Evolutionary conservation across 129 eudicot species (phyloP).

Genomic region (Flaveria brownii): DNA sequence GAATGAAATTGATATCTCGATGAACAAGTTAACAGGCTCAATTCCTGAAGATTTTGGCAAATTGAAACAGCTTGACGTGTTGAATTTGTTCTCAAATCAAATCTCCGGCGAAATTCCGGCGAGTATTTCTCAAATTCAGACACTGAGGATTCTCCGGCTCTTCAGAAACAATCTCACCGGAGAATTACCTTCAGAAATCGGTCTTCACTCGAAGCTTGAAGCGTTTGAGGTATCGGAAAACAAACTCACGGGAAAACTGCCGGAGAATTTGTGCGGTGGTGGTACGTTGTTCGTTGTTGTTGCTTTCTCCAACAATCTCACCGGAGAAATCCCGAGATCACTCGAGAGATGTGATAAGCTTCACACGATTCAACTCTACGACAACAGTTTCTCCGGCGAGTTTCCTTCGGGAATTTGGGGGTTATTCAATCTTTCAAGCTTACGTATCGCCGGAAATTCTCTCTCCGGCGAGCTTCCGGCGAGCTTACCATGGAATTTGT

Average conservation of each 20-base stretch:
- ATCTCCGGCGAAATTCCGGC: slow-evolving; percentile 59
- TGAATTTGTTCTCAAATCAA: slow-evolving; percentile 54
- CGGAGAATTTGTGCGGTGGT: slow-evolving; percentile 66
- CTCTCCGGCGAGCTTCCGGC: slow-evolving; percentile 70
- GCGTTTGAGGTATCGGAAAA: slow-evolving; percentile 72
- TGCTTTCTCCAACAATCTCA: slow-evolving; percentile 65
- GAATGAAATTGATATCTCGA: slow-evolving; percentile 56
- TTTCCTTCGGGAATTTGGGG: slow-evolving; percentile 70
- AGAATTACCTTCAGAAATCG: slow-evolving; percentile 60
- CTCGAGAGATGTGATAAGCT: slow-evolving; percentile 52
- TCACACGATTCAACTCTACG: slow-evolving; percentile 49
- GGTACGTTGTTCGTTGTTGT: slow-evolving; percentile 49
- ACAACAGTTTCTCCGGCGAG: slow-evolving; percentile 64
- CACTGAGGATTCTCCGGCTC: slow-evolving; percentile 39
- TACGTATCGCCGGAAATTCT: slow-evolving; percentile 52
- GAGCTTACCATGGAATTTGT: slow-evolving; percentile 56
- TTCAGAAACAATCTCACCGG: slow-evolving; percentile 62
- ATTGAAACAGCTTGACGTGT: slow-evolving; percentile 42
- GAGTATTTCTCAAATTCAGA: slow-evolving; percentile 45
- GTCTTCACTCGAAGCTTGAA: slow-evolving; percentile 68
- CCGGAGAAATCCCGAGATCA: slow-evolving; percentile 75
- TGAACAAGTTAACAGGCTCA: slow-evolving; percentile 55
- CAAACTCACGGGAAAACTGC: slow-evolving; percentile 66
- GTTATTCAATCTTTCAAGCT: slow-evolving; percentile 36
- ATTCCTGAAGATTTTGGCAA: slow-evolving; percentile 65